Evolutionary conservation across 768 basidiomycete species (phyloP), one percentile per base, ranked within the genome.

Genomic region (Macrocybe gigantea): DNA sequence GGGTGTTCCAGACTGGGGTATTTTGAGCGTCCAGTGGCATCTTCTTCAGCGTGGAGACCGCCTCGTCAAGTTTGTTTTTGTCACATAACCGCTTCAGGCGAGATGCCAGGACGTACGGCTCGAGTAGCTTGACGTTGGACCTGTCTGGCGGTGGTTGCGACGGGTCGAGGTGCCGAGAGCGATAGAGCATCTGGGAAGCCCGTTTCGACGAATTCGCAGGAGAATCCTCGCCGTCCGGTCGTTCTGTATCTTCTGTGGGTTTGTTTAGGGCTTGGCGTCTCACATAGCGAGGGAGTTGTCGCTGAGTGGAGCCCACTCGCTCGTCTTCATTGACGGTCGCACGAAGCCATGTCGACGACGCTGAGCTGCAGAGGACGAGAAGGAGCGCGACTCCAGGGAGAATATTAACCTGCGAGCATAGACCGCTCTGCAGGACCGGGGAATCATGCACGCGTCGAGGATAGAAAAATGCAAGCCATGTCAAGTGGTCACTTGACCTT

Each of bases 1-100:
- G 61, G 2, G 82, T 87, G 53, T 90, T 90, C 90, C 90, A 93
- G 6, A 85, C 81, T 8, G 75, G 71, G 1, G 78, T 69, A 53
- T 89, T 91, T 58, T 88, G 85, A 0, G 88, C 83, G 53, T 84
- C 85, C 41, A 78, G 67, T 15, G 90, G 87, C 13, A 82, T 68
- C 35, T 74, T 79, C 57, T 84, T 78, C n/a, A 93, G 71, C 64
- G 81, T 76, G 22, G 69, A 60, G 4, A 88, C 71, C 0, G 90
- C 90, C 2, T 72, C 73, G 45, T 83, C 79, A 33, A 87, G 37
- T 45, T 82, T 72, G 8, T 75, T 79, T 8, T 66, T 61, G 8
- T 75, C 68, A 46, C 78, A 79, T 6, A 86, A 68, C 52, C 72
- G 77, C 57, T 75, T 79, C 42, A 89, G 65, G 47, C 86, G 70